A percentile compares a stretch with the other conserved stretches of the same genome.
Conservation (phyloP, 164 flowering plant species). For the Kalanchoe fedtschenkoi region DNA sequence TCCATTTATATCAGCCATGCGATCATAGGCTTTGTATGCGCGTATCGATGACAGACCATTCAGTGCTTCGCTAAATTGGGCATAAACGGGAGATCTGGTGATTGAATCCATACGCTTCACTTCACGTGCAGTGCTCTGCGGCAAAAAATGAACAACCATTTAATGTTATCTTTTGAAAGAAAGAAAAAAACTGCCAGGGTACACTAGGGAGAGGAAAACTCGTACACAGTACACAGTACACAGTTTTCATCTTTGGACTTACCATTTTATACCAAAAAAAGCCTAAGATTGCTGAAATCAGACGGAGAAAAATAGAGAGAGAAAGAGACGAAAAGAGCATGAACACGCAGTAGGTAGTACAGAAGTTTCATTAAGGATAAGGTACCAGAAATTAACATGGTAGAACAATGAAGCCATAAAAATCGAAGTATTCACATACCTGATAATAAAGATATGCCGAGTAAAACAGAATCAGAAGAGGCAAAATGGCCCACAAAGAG, state of each 20-base stretch:
- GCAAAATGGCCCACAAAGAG: constrained; percentile 98
- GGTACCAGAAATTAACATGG: no score
- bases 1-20: constrained; percentile 87
- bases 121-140: constrained; percentile 92
- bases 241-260: neutral
- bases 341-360: no score
- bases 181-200: neutral
- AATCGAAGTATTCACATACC: no score
- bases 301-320: no score
- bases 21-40: constrained; percentile 94
- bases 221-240: no score
- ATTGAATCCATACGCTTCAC: constrained; percentile 92
- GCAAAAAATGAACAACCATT: neutral
- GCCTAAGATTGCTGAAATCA: no score
- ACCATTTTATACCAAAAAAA: no score
- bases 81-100: constrained; percentile 94
- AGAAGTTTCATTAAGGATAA: no score
- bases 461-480: constrained; percentile 85
- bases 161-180: neutral
- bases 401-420: no score
- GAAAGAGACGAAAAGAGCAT: no score
- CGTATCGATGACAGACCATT: constrained; percentile 89
- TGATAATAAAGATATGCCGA: constrained; percentile 87
- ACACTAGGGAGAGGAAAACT: no score
- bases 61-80: constrained; percentile 96